Conservation (phyloP, 208 protist species). For the Trypanosoma scelopori region DNA sequence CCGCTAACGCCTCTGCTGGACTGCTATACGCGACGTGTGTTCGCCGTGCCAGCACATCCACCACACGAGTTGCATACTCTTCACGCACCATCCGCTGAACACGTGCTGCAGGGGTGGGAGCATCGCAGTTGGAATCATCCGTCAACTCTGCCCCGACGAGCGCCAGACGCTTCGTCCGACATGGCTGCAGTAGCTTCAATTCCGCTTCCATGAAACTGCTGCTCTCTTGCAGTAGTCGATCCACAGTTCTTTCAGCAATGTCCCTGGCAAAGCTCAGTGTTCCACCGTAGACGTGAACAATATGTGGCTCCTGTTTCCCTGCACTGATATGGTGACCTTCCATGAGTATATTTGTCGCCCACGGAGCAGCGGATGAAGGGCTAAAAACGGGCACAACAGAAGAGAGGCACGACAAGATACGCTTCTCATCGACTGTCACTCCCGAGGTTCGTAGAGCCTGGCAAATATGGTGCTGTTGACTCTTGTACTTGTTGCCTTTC, state of each 20-base stretch:
- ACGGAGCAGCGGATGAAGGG: constrained; percentile 35
- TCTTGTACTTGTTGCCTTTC: constrained; percentile 23
- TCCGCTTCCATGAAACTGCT: constrained; percentile 21
- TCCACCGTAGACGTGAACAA: constrained; percentile 78
- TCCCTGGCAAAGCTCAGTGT: constrained; percentile 47
- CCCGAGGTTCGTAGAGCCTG: constrained; percentile 42
- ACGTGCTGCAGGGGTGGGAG: constrained; percentile 12
- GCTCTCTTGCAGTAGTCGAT: constrained; percentile 37
- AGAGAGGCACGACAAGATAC: constrained; percentile 68
- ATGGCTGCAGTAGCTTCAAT: constrained; percentile 15
- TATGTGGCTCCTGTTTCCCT: constrained; percentile 14
- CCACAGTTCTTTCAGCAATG: constrained; percentile 59
- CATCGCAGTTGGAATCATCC: neutral
- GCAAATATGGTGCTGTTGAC: constrained; percentile 38
- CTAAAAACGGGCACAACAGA: constrained; percentile 49
- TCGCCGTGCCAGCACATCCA: constrained; percentile 70
- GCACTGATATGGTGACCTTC: constrained; percentile 52
- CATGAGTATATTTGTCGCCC: constrained; percentile 40
- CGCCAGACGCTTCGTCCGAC: constrained; percentile 37
- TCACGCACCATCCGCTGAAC: constrained; percentile 34
- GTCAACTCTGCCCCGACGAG: constrained; percentile 15
- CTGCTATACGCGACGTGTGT: constrained; percentile 73
- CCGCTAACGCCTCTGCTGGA: constrained; percentile 54
- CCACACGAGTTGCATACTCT: constrained; percentile 61
- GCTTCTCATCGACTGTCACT: constrained; percentile 36